phyloP scores from a whole-genome alignment of 768 basidiomycete genomes.

The Xerocomellus dryophilus region DNA sequence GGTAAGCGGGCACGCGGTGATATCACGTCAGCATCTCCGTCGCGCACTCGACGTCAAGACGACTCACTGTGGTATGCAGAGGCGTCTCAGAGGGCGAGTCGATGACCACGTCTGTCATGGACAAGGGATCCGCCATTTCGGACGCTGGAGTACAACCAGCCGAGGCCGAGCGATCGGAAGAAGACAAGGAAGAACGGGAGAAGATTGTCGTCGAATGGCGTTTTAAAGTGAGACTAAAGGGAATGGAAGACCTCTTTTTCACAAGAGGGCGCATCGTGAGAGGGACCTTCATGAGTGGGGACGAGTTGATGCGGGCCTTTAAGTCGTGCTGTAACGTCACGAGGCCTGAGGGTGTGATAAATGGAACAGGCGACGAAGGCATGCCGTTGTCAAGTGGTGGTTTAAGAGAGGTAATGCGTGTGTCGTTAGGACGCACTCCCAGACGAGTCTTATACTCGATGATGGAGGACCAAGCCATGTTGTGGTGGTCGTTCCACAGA shows the following conservation, averaged over 20 bases:
- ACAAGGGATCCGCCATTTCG: slow-evolving; percentile 25
- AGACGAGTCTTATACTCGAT: slow-evolving; percentile 20
- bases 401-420: slow-evolving; percentile 17
- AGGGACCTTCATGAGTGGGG: slow-evolving; percentile 25
- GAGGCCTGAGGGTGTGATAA: slow-evolving; percentile 27
- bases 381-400: slow-evolving; percentile 19
- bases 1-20: neutral
- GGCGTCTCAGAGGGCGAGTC: slow-evolving; percentile 1
- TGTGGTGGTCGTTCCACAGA: slow-evolving; percentile 18
- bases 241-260: slow-evolving; percentile 28
- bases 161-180: slow-evolving; percentile 12
- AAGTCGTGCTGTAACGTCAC: slow-evolving; percentile 29
- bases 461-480: slow-evolving; percentile 17
- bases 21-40: slow-evolving; percentile 9
- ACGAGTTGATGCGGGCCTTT: slow-evolving; percentile 28
- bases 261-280: slow-evolving; percentile 27
- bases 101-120: slow-evolving; percentile 1
- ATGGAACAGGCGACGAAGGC: slow-evolving; percentile 26
- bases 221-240: slow-evolving; percentile 21
- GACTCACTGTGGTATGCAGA: slow-evolving; percentile 14
- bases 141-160: slow-evolving; percentile 11
- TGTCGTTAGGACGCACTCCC: slow-evolving; percentile 8
- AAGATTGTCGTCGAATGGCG: slow-evolving; percentile 27
- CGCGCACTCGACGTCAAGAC: neutral
- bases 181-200: slow-evolving; percentile 19